Evolutionary conservation across 257 asterid genomes (phyloP).

Genomic region (Cynanchum wilfordii): DNA sequence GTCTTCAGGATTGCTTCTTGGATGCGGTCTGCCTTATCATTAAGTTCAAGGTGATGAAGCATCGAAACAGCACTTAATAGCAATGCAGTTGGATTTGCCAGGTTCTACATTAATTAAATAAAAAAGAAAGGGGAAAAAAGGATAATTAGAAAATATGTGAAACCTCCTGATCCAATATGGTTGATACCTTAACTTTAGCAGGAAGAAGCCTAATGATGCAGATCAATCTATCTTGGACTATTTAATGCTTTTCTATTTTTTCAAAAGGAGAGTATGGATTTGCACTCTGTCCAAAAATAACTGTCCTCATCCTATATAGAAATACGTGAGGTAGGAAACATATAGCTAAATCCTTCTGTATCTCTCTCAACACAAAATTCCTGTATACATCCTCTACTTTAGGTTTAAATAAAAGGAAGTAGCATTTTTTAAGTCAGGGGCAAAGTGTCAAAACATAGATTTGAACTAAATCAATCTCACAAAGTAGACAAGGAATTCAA

Average conservation of each 20-base stretch:
- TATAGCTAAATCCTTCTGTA: not conserved
- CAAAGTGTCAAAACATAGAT: not conserved
- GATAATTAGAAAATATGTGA: constrained; percentile 5
- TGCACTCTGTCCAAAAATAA: no score
- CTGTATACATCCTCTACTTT: not conserved
- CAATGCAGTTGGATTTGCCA: constrained; percentile 96
- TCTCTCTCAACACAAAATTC: not conserved
- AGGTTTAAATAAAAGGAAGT: not conserved
- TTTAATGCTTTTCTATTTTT: not conserved
- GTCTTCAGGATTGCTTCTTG: constrained; percentile 79
- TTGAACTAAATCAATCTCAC: not conserved
- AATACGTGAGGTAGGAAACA: not conserved
- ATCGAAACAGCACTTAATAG: constrained; percentile 78
- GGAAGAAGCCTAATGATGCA: not conserved
- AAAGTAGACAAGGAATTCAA: not conserved
- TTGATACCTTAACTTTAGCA: not conserved
- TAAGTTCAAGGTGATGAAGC: constrained; percentile 75
- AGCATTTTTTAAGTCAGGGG: not conserved
- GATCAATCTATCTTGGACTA: not conserved
- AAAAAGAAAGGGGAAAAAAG: constrained; percentile 9
- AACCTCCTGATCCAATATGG: not conserved
- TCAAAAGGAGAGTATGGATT: not conserved
- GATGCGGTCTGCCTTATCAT: constrained; percentile 71
- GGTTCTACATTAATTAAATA: constrained; percentile 40
- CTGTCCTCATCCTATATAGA: no score